phyloP scores from a whole-genome alignment of 345 rosid genomes.

The Mercurialis annua region DNA sequence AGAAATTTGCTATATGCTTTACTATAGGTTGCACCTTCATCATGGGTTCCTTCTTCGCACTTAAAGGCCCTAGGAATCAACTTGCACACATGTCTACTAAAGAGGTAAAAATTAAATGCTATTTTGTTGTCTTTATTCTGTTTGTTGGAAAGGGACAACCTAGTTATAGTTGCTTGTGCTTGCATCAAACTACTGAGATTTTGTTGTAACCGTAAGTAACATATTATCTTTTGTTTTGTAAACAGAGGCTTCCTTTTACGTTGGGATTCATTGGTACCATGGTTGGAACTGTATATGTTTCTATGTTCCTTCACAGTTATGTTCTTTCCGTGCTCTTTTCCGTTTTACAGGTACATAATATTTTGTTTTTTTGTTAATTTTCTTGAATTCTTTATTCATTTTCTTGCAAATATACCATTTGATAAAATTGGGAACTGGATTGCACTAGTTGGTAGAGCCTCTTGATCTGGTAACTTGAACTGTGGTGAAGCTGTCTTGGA shows the following conservation, averaged over 20 bases:
- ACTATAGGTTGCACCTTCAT: slow-evolving; percentile 84
- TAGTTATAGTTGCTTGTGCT: neutral
- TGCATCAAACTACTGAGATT: neutral
- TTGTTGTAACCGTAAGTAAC: neutral
- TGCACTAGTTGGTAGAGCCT: neutral
- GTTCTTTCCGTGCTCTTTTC: slow-evolving; percentile 88
- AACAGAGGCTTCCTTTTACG: slow-evolving; percentile 88
- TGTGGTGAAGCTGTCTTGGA: neutral
- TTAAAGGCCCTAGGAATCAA: slow-evolving; percentile 81
- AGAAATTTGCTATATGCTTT: slow-evolving; percentile 91
- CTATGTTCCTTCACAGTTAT: slow-evolving; percentile 94
- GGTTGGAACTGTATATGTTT: slow-evolving; percentile 87
- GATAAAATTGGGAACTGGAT: neutral
- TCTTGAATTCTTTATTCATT: neutral
- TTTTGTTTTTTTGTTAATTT: neutral
- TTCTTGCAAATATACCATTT: neutral
- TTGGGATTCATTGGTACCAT: slow-evolving; percentile 75
- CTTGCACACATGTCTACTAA: slow-evolving; percentile 77
- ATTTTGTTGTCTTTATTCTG: neutral
- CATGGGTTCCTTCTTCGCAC: slow-evolving; percentile 81
- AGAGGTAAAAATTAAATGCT: slow-evolving; percentile 48
- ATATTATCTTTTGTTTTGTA: slow-evolving; percentile 13
- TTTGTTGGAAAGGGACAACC: neutral
- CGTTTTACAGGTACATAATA: slow-evolving; percentile 61
- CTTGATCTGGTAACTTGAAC: neutral